phyloP scores from a whole-genome alignment of 306 rosid species.

The Cucurbita pepo region DNA sequence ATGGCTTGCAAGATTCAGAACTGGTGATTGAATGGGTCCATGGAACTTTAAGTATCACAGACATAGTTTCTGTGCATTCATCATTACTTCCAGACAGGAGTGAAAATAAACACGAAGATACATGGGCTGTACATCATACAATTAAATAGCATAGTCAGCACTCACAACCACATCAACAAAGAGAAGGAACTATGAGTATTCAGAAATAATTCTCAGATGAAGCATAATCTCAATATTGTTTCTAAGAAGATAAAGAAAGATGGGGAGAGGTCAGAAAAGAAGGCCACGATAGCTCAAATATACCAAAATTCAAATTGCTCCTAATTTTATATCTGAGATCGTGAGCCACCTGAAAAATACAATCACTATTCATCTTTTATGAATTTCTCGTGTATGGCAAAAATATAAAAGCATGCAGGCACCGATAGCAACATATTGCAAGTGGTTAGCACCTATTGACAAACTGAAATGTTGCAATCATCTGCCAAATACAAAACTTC shows the following conservation, averaged over 20 bases:
- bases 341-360: not conserved
- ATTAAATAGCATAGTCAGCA: conserved; percentile 15
- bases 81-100: conserved; percentile 17
- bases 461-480: not conserved
- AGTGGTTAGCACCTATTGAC: not conserved
- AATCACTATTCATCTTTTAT: not conserved
- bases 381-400: not conserved
- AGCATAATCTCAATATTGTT: not conserved
- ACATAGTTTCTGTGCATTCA: conserved; percentile 24
- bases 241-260: not conserved
- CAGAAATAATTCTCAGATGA: not conserved
- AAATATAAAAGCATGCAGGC: not conserved
- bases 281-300: not conserved
- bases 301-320: not conserved
- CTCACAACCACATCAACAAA: not conserved
- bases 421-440: not conserved
- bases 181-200: not conserved
- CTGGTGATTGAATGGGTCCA: conserved; percentile 48
- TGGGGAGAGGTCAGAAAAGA: not conserved
- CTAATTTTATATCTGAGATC: not conserved
- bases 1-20: conserved; percentile 22
- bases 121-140: conserved; percentile 6
- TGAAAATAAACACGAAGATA: conserved; percentile 32
- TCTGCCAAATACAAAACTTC: conserved; percentile 7
- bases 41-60: conserved; percentile 60